Evolutionary conservation across 2,329 filamentous ascomycete genomes (phyloP).

Genomic region (Pyricularia grisea): DNA sequence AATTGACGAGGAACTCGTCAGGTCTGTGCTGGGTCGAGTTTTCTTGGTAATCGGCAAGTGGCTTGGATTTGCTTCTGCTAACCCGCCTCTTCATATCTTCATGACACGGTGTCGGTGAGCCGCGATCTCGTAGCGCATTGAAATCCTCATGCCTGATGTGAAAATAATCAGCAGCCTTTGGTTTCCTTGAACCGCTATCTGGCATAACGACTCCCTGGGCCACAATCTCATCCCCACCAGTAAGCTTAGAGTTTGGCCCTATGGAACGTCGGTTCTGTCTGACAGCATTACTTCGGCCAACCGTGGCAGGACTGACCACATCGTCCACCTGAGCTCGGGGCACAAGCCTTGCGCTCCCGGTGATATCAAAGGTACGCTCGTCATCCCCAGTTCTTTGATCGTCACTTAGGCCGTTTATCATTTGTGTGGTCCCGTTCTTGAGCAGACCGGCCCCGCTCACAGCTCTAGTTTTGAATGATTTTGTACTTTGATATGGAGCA

Average conservation of each 20-base stretch:
- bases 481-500: not conserved
- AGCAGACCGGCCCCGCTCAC: not conserved
- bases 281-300: not conserved
- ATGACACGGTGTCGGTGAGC: slow-evolving; percentile 2
- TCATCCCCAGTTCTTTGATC: not conserved
- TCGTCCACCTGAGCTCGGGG: not conserved
- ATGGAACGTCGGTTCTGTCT: not conserved
- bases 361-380: not conserved
- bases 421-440: not conserved
- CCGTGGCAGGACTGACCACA: not conserved
- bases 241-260: not conserved
- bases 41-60: not conserved
- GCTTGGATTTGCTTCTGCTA: not conserved
- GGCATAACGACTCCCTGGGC: not conserved
- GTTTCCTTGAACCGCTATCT: not conserved
- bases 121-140: slow-evolving; percentile 1
- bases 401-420: not conserved
- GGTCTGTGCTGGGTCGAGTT: not conserved
- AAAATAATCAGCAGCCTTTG: not conserved
- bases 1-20: not conserved
- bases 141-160: not conserved
- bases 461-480: not conserved
- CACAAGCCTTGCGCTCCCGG: not conserved
- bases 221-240: not conserved
- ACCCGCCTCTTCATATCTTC: not conserved